Conservation (phyloP, 1,139 yeast species). For the Candida sanyaensis region DNA sequence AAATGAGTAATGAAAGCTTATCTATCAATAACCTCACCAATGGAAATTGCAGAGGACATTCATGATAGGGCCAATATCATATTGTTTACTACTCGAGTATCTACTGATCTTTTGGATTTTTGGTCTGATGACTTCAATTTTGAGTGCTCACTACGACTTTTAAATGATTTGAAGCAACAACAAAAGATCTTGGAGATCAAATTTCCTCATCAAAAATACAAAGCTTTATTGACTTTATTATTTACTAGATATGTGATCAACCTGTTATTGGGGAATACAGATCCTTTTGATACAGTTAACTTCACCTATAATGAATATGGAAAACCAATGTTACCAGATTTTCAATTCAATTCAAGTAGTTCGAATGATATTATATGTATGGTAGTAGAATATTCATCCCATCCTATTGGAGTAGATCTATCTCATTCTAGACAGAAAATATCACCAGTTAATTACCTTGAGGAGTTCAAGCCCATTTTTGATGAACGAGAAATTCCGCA, state of each 20-base stretch:
- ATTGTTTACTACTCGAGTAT: constrained; percentile 1
- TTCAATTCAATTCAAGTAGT: constrained; percentile 55
- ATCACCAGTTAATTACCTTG: constrained; percentile 33
- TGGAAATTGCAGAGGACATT: neutral
- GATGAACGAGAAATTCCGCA: constrained; percentile 38
- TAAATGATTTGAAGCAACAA: constrained; percentile 36
- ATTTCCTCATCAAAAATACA: constrained; percentile 17
- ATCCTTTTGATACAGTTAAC: constrained; percentile 20
- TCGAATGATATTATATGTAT: constrained; percentile 53
- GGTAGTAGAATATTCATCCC: constrained; percentile 33
- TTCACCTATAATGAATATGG: constrained; percentile 34
- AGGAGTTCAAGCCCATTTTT: constrained; percentile 53
- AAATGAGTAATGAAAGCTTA: no score
- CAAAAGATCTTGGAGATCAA: constrained; percentile 31
- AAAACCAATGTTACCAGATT: constrained; percentile 29
- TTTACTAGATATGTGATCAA: constrained; percentile 30
- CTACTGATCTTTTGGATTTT: constrained; percentile 14
- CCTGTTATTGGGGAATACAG: constrained; percentile 13
- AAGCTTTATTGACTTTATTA: constrained; percentile 23
- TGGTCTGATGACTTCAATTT: constrained; percentile 37
- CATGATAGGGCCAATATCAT: constrained; percentile 1
- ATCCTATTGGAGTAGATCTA: constrained; percentile 60
- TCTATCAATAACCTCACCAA: neutral
- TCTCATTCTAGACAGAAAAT: constrained; percentile 54
- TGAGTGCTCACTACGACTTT: constrained; percentile 33